These are phyloP conservation scores for Fusarium xyrophilum DNA, from an alignment of 2,329 filamentous ascomycete species.

Conservation along the genomic window DNA sequence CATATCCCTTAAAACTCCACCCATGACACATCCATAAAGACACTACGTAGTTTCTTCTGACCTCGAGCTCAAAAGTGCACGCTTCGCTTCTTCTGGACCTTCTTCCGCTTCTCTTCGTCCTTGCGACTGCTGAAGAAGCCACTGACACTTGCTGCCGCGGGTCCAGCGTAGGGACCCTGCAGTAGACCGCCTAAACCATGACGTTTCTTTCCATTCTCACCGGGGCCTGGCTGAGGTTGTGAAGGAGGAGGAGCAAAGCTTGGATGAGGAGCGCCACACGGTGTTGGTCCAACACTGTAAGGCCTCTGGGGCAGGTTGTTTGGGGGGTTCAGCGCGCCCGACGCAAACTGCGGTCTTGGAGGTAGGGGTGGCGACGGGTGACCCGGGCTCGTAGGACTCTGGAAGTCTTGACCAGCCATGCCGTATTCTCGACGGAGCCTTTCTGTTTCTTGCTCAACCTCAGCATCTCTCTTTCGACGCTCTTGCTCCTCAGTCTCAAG, in stretches of 20 bases:
- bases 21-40: background rate
- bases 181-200: constrained; percentile 44
- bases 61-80: constrained; percentile 49
- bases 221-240: constrained; percentile 28
- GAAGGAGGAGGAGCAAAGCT: constrained; percentile 36
- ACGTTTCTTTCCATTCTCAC: constrained; percentile 35
- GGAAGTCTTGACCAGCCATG: constrained; percentile 54
- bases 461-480: constrained; percentile 59
- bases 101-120: constrained; percentile 51
- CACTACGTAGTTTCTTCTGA: background rate
- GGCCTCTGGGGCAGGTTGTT: constrained; percentile 54
- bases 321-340: constrained; percentile 29
- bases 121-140: constrained; percentile 51
- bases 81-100: constrained; percentile 58
- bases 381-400: constrained; percentile 31
- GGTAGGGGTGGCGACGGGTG: constrained; percentile 47
- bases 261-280: constrained; percentile 27
- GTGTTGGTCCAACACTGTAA: constrained; percentile 54
- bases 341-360: constrained; percentile 40
- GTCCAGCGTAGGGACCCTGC: constrained; percentile 46
- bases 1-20: constrained; percentile 13
- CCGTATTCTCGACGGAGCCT: constrained; percentile 75
- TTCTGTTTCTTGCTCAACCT: constrained; percentile 82
- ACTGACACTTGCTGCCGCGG: constrained; percentile 54
- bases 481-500: constrained; percentile 71